Evolutionary conservation across 768 basidiomycete species (phyloP), one percentile per base, ranked within the genome.

Genomic region (Rhodotorula taiwanensis): DNA sequence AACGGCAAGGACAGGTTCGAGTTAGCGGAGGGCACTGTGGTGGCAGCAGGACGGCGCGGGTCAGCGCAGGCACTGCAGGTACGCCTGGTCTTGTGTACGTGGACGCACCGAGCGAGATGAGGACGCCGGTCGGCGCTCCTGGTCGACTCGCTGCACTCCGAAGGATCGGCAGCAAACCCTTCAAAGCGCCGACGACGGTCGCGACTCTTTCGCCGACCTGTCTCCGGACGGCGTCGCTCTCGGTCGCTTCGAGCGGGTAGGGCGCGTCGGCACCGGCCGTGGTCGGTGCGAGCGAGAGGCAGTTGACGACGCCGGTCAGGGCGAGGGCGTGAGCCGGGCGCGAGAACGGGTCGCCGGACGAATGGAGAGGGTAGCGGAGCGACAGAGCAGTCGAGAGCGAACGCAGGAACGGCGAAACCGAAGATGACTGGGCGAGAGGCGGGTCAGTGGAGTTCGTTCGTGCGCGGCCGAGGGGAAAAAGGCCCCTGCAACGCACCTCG

Each of bases 341-440:
- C 76, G 31, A 83, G 73, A 84, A 88, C 3, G 90, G 89, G 74
- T 93, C 91, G 30, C 90, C 90, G 5, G 86, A 78, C 11, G 83
- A 76, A 39, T 82, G 84, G 68, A 89, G 81, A 6, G 90, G 90
- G 77, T 89, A 93, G 52, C 84, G 83, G 66, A 88, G 85, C 23
- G 86, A 86, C 14, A 93, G 80, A 0, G 88, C 84, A 0, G 89
- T 86, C 5, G 83, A 80, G 43, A 93, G 78, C 13, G 89, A 90
- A 58, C 89, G 85, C 45, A 92, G 79, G 78, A 92, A 92, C 49
- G 83, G 79, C 0, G 84, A 80, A 52, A 89, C 80, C 5, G 84
- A 84, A 4, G 81, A 83, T 36, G 86, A 84, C 89, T 91, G 61
- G 48, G 39, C n/a, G n/a, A 10, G 10, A 11, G 18, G 25, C 14